Conservation (phyloP, 352 stramenopile genomes). For the Phytopythium oedochilum region DNA sequence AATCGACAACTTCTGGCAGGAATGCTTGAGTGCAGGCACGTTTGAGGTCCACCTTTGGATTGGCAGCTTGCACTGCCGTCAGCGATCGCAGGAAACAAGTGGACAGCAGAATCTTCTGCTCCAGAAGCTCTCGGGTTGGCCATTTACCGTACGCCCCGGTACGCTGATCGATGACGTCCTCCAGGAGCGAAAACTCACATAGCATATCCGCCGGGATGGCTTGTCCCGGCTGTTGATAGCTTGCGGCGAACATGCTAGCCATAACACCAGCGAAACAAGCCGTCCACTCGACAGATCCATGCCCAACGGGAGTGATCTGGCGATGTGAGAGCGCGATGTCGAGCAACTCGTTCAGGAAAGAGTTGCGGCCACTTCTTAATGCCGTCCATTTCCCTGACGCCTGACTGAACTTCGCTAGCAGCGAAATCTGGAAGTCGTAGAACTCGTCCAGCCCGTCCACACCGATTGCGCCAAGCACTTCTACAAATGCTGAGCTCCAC, state of each 20-base stretch:
- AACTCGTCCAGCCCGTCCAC: not conserved
- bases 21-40: not conserved
- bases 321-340: not conserved
- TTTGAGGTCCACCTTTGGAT: not conserved
- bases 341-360: not conserved
- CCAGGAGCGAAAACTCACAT: not conserved
- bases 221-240: not conserved
- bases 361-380: not conserved
- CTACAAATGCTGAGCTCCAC: not conserved
- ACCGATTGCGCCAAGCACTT: not conserved
- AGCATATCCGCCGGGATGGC: not conserved
- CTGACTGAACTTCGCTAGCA: not conserved
- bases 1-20: not conserved
- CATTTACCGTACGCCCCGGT: too few species aligned
- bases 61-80: not conserved
- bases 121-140: not conserved
- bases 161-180: not conserved
- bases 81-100: not conserved
- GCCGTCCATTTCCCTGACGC: not conserved
- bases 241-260: not conserved
- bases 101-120: not conserved
- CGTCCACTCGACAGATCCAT: not conserved
- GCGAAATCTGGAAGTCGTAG: not conserved
- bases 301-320: not conserved
- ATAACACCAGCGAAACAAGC: not conserved